Conservation (phyloP, 805 yeast species). For the Tetrapisispora taiwanensis region DNA sequence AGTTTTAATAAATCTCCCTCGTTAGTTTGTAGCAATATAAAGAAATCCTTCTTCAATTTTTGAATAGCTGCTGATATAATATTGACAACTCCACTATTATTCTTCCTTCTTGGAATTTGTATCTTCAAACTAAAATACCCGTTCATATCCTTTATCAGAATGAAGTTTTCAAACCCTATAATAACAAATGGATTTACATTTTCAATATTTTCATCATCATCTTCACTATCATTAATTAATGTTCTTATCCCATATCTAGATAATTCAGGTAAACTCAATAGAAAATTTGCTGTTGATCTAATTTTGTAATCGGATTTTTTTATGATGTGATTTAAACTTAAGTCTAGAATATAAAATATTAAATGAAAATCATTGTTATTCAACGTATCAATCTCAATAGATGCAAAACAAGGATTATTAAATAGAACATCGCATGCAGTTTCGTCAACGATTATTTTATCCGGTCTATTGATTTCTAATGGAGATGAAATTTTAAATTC, state of each 20-base stretch:
- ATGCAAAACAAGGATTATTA: slow-evolving; percentile 78
- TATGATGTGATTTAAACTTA: slow-evolving; percentile 72
- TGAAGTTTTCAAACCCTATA: slow-evolving; percentile 46
- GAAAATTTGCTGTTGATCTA: slow-evolving; percentile 34
- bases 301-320: slow-evolving; percentile 35
- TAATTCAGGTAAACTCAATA: slow-evolving; percentile 56
- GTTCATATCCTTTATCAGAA: slow-evolving; percentile 41
- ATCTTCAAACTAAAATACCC: slow-evolving; percentile 31
- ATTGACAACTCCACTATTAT: slow-evolving; percentile 14
- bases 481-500: slow-evolving; percentile 59
- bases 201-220: slow-evolving; percentile 49
- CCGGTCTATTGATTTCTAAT: slow-evolving; percentile 49
- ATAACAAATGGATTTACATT: slow-evolving; percentile 36
- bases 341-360: slow-evolving; percentile 70
- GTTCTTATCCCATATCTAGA: slow-evolving; percentile 16
- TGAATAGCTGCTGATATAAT: slow-evolving; percentile 58
- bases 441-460: slow-evolving; percentile 41
- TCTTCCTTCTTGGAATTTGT: slow-evolving; percentile 45
- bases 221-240: background rate
- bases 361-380: slow-evolving; percentile 33
- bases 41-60: slow-evolving; percentile 49
- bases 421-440: slow-evolving; percentile 63
- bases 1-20: slow-evolving; percentile 71
- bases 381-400: slow-evolving; percentile 55
- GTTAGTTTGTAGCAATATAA: slow-evolving; percentile 58